Evolutionary conservation across 495 filamentous ascomycete species (phyloP), one percentile per base, ranked within the genome.

Genomic region (Talaromyces nanjingensis): DNA sequence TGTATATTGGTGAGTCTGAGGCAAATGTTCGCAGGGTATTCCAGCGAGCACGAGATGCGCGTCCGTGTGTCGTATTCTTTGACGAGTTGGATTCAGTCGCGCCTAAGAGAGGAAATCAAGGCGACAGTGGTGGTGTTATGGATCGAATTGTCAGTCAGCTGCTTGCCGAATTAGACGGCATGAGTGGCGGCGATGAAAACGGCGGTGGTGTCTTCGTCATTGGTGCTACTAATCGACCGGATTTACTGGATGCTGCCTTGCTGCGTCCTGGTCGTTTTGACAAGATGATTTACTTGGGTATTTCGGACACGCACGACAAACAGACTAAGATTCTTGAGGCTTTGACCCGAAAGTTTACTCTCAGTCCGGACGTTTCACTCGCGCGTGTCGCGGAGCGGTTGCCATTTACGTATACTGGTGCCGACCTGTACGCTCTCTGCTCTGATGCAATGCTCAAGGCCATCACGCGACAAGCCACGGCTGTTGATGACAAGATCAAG

Each of bases 1-100:
- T 98, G 94, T 98, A 98, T 71, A 98, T 98, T 72, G 94, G 94
- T 75, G 94, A 98, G 74, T 96, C 92, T 8, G 94, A 98, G 80
- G 96, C 96, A 55, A 98, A 98, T 69, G 94, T 98, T 11, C 88
- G 94, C 3, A 83, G 96, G 5, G 96, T 98, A 3, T 98, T 98
- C 79, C 93, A 97, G 76, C 83, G 92, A 12, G 94, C 94, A 7
- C 82, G 96, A 8, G 94, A 98, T 76, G 94, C 94, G 8, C 80
- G 93, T n/a, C 94, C 94, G 1, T 98, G 94, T 67, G 93, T 98
- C 52, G 94, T 98, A 25, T 98, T 98, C 82, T 98, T 98, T 68
- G 94, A 99, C 67, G 94, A 99, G 75, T 73, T 99, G 68, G 94
- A 99, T 69, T 96, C 92, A 0, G 96, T 99, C 8, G 94, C 94